phyloP scores from a whole-genome alignment of 371 early-diverging fungal species.

The Batkoa obscura region DNA sequence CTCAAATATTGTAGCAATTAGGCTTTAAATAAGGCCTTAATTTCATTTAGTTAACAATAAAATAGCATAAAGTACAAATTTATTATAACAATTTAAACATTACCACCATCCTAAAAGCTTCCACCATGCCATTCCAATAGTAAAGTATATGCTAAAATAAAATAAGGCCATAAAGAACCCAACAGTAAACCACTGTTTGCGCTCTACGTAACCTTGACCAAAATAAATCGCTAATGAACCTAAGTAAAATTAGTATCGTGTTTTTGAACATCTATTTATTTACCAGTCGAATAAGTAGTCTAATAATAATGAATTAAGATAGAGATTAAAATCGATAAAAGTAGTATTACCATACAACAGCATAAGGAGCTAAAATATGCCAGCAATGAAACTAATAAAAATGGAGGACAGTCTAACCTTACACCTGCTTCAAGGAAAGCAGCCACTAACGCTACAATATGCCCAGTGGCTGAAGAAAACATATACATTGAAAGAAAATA shows the following conservation, averaged over 20 bases:
- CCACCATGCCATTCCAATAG: slow-evolving; percentile 52
- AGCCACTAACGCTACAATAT: slow-evolving; percentile 45
- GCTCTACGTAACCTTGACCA: slow-evolving; percentile 31
- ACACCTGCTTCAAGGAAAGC: slow-evolving; percentile 57
- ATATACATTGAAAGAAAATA: slow-evolving; percentile 52
- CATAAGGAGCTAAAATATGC: slow-evolving; percentile 43
- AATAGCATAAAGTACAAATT: neutral
- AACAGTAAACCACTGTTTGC: slow-evolving; percentile 33
- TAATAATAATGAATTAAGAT: slow-evolving; percentile 5
- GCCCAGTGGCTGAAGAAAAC: slow-evolving; percentile 47
- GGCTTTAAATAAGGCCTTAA: no score
- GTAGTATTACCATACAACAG: slow-evolving; percentile 32
- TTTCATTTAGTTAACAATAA: neutral
- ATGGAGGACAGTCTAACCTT: slow-evolving; percentile 31
- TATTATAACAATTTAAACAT: neutral
- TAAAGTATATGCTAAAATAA: slow-evolving; percentile 29
- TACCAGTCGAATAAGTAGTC: slow-evolving; percentile 41
- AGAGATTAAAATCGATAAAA: neutral
- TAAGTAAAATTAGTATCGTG: slow-evolving; percentile 2
- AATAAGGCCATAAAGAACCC: slow-evolving; percentile 30
- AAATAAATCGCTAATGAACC: slow-evolving; percentile 36
- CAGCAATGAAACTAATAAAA: slow-evolving; percentile 29
- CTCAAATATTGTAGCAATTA: no score
- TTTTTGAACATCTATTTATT: slow-evolving; percentile 11
- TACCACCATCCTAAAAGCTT: slow-evolving; percentile 17